phyloP scores from a whole-genome alignment of 78 protist genomes.

The Trichosphaerium sp. region DNA sequence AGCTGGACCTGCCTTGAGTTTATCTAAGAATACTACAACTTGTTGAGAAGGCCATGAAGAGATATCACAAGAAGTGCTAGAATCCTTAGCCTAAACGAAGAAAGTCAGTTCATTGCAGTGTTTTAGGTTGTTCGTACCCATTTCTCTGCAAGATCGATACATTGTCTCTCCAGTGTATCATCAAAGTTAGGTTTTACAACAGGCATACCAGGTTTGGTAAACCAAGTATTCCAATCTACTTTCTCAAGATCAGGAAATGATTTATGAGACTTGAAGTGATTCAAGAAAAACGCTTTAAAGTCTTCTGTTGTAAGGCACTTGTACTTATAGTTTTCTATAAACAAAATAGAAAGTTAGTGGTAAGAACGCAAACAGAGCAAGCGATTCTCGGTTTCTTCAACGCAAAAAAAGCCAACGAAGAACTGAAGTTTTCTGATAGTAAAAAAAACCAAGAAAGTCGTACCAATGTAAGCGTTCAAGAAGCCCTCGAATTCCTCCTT shows the following conservation, averaged over 20 bases:
- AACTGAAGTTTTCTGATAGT: background rate
- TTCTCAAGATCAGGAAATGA: slow-evolving; percentile 6
- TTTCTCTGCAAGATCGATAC: background rate
- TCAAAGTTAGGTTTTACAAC: background rate
- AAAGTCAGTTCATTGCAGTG: no score
- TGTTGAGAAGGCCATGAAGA: no score
- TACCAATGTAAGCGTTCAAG: slow-evolving; percentile 22
- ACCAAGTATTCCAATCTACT: slow-evolving; percentile 58
- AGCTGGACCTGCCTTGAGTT: no score
- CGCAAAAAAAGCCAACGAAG: background rate
- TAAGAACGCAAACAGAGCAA: background rate
- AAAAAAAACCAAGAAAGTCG: background rate
- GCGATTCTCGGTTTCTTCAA: background rate
- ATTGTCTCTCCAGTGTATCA: background rate
- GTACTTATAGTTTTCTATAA: slow-evolving; percentile 11
- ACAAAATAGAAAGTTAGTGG: background rate
- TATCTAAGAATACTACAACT: no score
- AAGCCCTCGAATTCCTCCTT: slow-evolving; percentile 21
- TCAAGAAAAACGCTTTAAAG: slow-evolving; percentile 16
- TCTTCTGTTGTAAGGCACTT: slow-evolving; percentile 38
- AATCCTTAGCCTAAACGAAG: no score
- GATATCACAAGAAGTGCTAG: no score
- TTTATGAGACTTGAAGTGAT: slow-evolving; percentile 3
- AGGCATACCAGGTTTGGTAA: slow-evolving; percentile 57
- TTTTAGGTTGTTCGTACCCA: no score